A percentile compares a stretch with the other conserved stretches of the same genome.
These are phyloP conservation scores for Aspergillus vadensis DNA, from an alignment of 2,329 filamentous ascomycete species.

Conservation along the genomic window DNA sequence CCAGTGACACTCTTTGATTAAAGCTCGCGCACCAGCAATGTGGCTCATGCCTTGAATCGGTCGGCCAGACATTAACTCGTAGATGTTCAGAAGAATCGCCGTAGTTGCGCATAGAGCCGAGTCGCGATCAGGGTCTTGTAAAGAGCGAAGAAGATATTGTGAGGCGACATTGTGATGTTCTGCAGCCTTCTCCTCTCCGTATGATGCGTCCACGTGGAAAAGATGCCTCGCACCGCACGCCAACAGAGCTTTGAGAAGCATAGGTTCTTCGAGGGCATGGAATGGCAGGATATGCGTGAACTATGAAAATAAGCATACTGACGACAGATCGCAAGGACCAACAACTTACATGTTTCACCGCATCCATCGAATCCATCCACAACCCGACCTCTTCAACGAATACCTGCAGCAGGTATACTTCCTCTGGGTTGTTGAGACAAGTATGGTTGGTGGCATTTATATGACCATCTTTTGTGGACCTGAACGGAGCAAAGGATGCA, in stretches of 20 bases:
- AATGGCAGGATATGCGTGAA: slow-evolving; percentile 85
- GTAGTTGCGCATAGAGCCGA: slow-evolving; percentile 82
- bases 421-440: slow-evolving; percentile 72
- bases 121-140: slow-evolving; percentile 84
- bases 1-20: slow-evolving; percentile 91
- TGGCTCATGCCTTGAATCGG: slow-evolving; percentile 83
- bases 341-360: slow-evolving; percentile 67
- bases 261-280: slow-evolving; percentile 76
- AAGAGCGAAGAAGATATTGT: slow-evolving; percentile 69
- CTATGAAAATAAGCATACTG: slow-evolving; percentile 35
- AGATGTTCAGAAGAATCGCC: slow-evolving; percentile 85
- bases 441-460: slow-evolving; percentile 55
- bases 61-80: slow-evolving; percentile 86
- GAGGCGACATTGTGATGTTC: slow-evolving; percentile 87
- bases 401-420: slow-evolving; percentile 85
- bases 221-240: slow-evolving; percentile 86
- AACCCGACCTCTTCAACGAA: slow-evolving; percentile 87
- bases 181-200: slow-evolving; percentile 74
- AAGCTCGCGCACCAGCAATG: slow-evolving; percentile 77
- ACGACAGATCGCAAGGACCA: background rate
- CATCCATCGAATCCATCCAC: slow-evolving; percentile 94
- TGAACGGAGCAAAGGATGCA: slow-evolving; percentile 38
- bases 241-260: slow-evolving; percentile 85
- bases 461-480: slow-evolving; percentile 40
- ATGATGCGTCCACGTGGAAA: slow-evolving; percentile 68